Percentiles rank a stretch among this genome's conserved stretches.
Evolutionary conservation across 1,284 basidiomycete species (phyloP).

Genomic region (Irpex lacteus): DNA sequence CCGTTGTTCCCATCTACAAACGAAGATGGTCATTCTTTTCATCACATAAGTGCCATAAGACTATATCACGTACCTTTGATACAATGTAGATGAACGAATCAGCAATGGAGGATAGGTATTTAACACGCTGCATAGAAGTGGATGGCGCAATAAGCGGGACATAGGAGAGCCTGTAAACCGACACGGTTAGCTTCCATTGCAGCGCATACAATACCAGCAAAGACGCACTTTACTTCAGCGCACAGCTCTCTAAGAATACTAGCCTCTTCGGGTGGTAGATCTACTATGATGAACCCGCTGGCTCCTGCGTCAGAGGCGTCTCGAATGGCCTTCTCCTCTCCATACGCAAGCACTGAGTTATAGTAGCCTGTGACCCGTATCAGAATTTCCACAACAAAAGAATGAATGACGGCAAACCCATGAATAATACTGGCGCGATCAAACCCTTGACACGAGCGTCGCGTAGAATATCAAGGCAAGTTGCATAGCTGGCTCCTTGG

Average conservation of each 20-base stretch:
- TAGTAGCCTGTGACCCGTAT: constrained; percentile 75
- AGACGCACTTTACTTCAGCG: constrained; percentile 59
- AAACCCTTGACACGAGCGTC: constrained; percentile 86
- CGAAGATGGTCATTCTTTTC: not conserved
- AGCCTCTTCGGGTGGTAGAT: constrained; percentile 97
- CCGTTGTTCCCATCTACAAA: constrained; percentile 93
- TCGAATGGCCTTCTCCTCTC: constrained; percentile 89
- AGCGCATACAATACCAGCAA: too few relatives aligned
- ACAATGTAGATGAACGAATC: constrained; percentile 98
- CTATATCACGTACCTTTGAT: constrained; percentile 62
- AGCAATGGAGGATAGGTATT: constrained; percentile 89
- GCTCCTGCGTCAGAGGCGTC: constrained; percentile 89
- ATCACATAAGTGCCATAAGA: not conserved
- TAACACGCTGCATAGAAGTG: constrained; percentile 84
- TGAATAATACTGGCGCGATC: constrained; percentile 85
- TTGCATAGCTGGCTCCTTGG: constrained; percentile 75
- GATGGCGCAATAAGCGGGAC: constrained; percentile 96
- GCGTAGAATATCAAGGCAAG: constrained; percentile 73
- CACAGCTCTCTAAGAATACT: constrained; percentile 88
- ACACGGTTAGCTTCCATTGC: not conserved
- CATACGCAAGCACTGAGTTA: constrained; percentile 94
- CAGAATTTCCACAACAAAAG: not conserved
- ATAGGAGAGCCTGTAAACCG: constrained; percentile 74
- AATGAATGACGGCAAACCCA: constrained; percentile 60
- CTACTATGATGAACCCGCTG: constrained; percentile 97